Percentiles rank a stretch among this genome's conserved stretches.
Evolutionary conservation across 306 rosid genomes (phyloP).

Genomic region (Betula pendula): DNA sequence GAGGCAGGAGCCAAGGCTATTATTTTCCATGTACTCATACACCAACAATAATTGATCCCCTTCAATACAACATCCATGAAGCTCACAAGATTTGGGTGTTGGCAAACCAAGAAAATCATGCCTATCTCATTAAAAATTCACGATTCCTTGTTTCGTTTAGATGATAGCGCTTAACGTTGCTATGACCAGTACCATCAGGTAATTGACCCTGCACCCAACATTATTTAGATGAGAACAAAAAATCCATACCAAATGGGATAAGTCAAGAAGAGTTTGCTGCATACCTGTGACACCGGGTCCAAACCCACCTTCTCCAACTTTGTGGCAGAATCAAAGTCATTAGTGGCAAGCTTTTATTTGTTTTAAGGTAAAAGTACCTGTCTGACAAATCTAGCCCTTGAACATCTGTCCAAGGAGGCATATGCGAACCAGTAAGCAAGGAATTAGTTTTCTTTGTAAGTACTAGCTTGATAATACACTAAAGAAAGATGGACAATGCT

Average conservation of each 20-base stretch:
- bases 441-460: neutral
- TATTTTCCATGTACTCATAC: conserved; percentile 77
- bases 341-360: conserved; percentile 59
- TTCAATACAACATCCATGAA: conserved; percentile 70
- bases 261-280: neutral
- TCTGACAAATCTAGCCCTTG: conserved; percentile 42
- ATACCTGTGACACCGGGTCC: conserved; percentile 75
- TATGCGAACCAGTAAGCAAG: conserved; percentile 12
- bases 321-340: conserved; percentile 48
- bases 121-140: conserved; percentile 76
- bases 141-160: conserved; percentile 73
- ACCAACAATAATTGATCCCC: conserved; percentile 64
- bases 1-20: conserved; percentile 70
- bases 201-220: conserved; percentile 54
- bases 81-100: conserved; percentile 83
- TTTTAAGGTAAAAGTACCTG: conserved; percentile 55
- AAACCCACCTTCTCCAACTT: conserved; percentile 77
- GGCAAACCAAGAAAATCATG: conserved; percentile 62
- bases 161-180: conserved; percentile 76
- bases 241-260: conserved; percentile 12
- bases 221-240: conserved; percentile 16
- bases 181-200: conserved; percentile 58
- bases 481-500: neutral
- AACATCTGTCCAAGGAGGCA: conserved; percentile 29
- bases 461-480: neutral